These are phyloP conservation scores for Phaffia tasmanica DNA, from an alignment of 768 basidiomycete species.

Conservation along the genomic window DNA sequence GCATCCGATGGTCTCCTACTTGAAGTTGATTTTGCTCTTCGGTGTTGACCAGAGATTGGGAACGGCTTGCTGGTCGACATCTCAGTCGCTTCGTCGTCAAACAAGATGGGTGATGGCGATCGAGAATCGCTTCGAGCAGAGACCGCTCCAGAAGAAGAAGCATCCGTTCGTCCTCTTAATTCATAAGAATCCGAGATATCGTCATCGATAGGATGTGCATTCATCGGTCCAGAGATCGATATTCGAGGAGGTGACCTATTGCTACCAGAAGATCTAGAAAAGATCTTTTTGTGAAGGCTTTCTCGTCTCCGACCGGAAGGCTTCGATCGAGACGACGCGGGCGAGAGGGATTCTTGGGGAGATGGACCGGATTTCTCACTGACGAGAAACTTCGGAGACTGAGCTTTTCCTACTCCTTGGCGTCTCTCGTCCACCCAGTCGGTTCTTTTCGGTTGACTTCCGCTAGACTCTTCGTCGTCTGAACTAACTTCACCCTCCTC, in stretches of 20 bases:
- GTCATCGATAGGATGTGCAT: background rate
- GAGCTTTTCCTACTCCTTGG: background rate
- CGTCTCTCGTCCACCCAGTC: background rate
- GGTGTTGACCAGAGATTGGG: background rate
- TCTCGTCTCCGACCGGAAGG: conserved; percentile 19
- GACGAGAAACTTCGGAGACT: background rate
- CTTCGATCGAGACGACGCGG: conserved; percentile 1
- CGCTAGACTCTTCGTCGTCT: background rate
- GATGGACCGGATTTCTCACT: background rate
- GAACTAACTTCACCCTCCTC: background rate
- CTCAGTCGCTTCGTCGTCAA: background rate
- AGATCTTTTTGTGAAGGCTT: conserved; percentile 13
- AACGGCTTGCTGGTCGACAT: conserved; percentile 9
- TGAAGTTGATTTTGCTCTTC: background rate
- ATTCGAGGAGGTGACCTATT: too few species aligned
- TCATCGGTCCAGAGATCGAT: too few species aligned
- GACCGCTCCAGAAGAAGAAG: background rate
- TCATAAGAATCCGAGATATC: background rate
- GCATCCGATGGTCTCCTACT: conserved; percentile 5
- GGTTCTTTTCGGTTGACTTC: background rate
- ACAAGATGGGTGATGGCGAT: conserved; percentile 16
- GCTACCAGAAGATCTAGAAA: background rate
- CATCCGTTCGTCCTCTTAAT: background rate
- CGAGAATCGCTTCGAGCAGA: background rate
- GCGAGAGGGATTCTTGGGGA: background rate